These are phyloP conservation scores for Skeletonema tropicum DNA, from an alignment of 108 stramenopile species.

Conservation along the genomic window DNA sequence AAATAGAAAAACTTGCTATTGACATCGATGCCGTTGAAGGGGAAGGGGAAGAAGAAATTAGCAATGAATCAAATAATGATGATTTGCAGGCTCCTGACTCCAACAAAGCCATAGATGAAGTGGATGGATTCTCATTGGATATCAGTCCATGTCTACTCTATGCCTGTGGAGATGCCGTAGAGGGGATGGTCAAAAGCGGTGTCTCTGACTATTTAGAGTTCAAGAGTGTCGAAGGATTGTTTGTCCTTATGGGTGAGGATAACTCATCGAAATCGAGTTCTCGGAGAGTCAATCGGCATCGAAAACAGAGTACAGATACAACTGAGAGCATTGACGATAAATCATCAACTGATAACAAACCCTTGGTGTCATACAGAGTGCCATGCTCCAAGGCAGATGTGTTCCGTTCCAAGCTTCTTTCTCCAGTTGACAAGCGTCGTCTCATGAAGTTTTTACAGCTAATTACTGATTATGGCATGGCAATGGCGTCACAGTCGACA, in stretches of 20 bases:
- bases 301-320: conserved; percentile 6
- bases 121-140: conserved; percentile 68
- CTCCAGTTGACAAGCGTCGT: conserved; percentile 87
- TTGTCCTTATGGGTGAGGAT: conserved; percentile 52
- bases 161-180: conserved; percentile 74
- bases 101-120: conserved; percentile 17
- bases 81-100: background rate
- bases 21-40: conserved; percentile 14
- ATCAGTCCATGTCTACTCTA: conserved; percentile 62
- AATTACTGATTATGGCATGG: conserved; percentile 79
- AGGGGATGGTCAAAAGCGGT: conserved; percentile 76
- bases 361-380: conserved; percentile 57
- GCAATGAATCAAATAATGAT: background rate
- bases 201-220: conserved; percentile 92
- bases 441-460: conserved; percentile 93
- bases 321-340: background rate
- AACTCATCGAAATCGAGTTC: conserved; percentile 10
- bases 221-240: conserved; percentile 74
- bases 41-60: background rate
- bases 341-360: background rate
- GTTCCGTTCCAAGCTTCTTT: conserved; percentile 78
- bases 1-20: conserved; percentile 14
- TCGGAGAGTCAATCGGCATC: background rate
- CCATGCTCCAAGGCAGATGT: conserved; percentile 91
- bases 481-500: conserved; percentile 9